A percentile compares a stretch with the other conserved stretches of the same genome.
Evolutionary conservation across 2,329 filamentous ascomycete genomes (phyloP).

Genomic region (Aspergillus eucalypticola): DNA sequence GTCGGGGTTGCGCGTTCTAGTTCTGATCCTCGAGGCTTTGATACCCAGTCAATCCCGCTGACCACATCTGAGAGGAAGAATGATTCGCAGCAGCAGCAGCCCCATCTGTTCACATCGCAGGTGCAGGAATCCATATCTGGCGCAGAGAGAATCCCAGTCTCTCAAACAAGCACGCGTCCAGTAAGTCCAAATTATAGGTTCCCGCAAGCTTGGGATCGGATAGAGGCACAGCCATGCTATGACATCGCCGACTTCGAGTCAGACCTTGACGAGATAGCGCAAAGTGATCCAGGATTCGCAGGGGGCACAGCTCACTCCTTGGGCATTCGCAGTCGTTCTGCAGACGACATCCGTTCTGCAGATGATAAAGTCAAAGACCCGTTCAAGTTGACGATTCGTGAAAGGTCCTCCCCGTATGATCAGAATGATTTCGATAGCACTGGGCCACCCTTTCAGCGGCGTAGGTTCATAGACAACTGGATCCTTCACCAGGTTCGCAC

Average conservation of each 20-base stretch:
- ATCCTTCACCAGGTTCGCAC: constrained; percentile 34
- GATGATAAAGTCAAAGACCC: constrained; percentile 10
- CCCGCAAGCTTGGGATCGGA: neutral
- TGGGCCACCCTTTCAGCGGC: neutral
- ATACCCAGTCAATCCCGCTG: neutral
- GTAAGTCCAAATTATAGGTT: neutral
- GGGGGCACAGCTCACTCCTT: neutral
- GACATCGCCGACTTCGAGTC: neutral
- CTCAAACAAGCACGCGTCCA: neutral
- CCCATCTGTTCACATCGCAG: neutral
- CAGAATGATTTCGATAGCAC: neutral
- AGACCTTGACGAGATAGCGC: neutral
- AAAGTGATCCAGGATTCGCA: neutral
- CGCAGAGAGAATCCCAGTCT: neutral
- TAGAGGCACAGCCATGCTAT: neutral
- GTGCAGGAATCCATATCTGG: neutral
- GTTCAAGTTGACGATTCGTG: constrained; percentile 20
- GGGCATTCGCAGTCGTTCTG: neutral
- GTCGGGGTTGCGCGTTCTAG: neutral
- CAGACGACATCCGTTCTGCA: neutral
- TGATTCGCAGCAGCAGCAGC: neutral
- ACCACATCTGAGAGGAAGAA: neutral
- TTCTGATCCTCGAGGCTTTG: neutral
- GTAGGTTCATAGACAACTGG: constrained; percentile 32
- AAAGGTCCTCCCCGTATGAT: constrained; percentile 24